phyloP scores from a whole-genome alignment of 2,329 filamentous ascomycete genomes.

The Alternaria solani region DNA sequence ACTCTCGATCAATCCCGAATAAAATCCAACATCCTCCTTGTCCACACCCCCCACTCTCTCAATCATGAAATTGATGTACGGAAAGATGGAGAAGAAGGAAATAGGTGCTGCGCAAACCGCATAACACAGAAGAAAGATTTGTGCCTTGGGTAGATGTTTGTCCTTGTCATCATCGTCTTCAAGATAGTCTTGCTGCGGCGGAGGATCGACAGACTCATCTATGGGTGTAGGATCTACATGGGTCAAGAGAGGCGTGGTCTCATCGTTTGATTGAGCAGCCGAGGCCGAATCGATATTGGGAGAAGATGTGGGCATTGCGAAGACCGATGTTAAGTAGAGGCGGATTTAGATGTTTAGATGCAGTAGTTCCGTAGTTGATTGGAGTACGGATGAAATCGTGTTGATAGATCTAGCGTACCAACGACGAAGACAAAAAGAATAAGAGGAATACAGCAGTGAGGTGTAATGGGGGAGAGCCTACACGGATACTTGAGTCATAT shows the following conservation, averaged over 20 bases:
- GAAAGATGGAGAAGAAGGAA: constrained; percentile 84
- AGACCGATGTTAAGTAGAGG: not conserved
- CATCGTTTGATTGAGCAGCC: constrained; percentile 21
- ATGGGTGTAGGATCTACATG: constrained; percentile 26
- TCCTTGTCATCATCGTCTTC: constrained; percentile 32
- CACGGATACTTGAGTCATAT: not conserved
- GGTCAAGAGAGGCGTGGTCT: constrained; percentile 42
- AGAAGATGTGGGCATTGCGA: constrained; percentile 6
- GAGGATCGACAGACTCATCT: constrained; percentile 16
- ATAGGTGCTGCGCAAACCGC: constrained; percentile 77
- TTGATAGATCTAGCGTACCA: not conserved
- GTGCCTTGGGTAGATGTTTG: constrained; percentile 49
- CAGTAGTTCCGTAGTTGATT: not conserved
- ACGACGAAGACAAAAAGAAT: not conserved
- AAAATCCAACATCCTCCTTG: constrained; percentile 77
- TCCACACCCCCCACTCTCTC: constrained; percentile 68
- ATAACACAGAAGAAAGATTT: constrained; percentile 77
- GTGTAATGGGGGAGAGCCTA: not conserved
- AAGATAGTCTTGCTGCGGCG: not conserved
- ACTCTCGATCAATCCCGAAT: constrained; percentile 74
- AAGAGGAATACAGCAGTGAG: not conserved
- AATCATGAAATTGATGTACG: constrained; percentile 82
- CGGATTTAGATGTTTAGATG: not conserved
- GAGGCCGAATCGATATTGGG: not conserved
- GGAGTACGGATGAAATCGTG: not conserved